phyloP scores from a whole-genome alignment of 1,284 basidiomycete genomes.

The Sparassis latifolia region DNA sequence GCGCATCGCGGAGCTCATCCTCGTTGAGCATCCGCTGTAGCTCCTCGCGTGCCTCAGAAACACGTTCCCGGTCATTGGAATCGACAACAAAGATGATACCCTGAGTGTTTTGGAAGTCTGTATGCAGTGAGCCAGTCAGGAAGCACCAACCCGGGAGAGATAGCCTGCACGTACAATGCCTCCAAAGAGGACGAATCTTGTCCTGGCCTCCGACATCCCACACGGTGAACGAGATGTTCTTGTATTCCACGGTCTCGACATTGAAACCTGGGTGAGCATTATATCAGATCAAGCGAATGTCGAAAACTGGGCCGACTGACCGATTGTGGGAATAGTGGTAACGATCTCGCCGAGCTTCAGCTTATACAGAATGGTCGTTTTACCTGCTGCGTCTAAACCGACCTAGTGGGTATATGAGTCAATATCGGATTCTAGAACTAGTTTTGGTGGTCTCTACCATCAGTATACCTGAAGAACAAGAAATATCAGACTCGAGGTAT shows the following conservation, averaged over 20 bases:
- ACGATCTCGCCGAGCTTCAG: conserved; percentile 98
- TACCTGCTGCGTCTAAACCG: conserved; percentile 95
- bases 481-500: conserved; percentile 15
- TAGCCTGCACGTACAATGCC: conserved; percentile 76
- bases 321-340: conserved; percentile 98
- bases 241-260: conserved; percentile 93
- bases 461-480: conserved; percentile 53
- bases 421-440: neutral
- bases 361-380: conserved; percentile 98
- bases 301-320: conserved; percentile 43
- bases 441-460: conserved; percentile 43
- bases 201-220: conserved; percentile 90
- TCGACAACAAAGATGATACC: conserved; percentile 99
- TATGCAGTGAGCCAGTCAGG: neutral
- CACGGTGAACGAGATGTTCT: conserved; percentile 89
- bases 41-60: conserved; percentile 98
- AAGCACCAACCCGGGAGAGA: neutral
- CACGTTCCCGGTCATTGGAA: conserved; percentile 99
- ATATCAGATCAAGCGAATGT: conserved; percentile 2
- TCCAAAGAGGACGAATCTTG: conserved; percentile 91
- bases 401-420: conserved; percentile 48
- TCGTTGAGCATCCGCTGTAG: conserved; percentile 99
- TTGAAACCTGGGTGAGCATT: conserved; percentile 72
- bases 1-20: conserved; percentile 97
- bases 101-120: conserved; percentile 99